Conservation (phyloP, 768 basidiomycete genomes). For the Panus rudis region DNA sequence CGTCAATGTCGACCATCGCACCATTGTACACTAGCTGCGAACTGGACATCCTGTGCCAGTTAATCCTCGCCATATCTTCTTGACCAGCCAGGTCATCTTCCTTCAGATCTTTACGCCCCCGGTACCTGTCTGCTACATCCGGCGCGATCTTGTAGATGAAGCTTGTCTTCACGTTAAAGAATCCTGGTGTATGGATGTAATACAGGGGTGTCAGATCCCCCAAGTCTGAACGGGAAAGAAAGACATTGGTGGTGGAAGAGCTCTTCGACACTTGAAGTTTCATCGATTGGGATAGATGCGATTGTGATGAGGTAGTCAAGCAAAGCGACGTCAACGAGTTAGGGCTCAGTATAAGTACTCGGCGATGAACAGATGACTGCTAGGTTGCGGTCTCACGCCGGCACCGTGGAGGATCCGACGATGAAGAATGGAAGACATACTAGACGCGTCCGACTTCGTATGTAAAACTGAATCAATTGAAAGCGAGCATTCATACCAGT, state of each 20-base stretch:
- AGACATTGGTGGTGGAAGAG: neutral
- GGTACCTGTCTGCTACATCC: neutral
- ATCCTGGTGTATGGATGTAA: neutral
- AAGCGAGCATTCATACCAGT: too few species aligned
- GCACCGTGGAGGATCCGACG: too few species aligned
- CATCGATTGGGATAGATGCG: too few species aligned
- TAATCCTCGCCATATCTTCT: slow-evolving; percentile 3
- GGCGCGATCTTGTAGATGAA: neutral
- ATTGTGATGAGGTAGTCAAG: too few species aligned
- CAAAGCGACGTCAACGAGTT: too few species aligned
- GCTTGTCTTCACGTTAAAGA: neutral
- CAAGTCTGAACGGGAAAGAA: neutral
- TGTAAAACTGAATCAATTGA: too few species aligned
- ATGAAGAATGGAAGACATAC: too few species aligned
- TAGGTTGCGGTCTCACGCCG: too few species aligned
- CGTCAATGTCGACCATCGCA: neutral
- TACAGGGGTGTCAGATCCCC: neutral
- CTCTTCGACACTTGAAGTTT: neutral
- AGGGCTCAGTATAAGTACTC: too few species aligned
- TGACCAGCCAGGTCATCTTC: neutral
- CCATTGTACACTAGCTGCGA: neutral
- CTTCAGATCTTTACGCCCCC: too few species aligned
- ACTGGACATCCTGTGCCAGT: slow-evolving; percentile 3
- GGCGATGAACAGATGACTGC: too few species aligned
- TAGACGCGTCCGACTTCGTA: too few species aligned